phyloP scores from a whole-genome alignment of 2,329 filamentous ascomycete genomes.

The Trichoderma simmonsii region DNA sequence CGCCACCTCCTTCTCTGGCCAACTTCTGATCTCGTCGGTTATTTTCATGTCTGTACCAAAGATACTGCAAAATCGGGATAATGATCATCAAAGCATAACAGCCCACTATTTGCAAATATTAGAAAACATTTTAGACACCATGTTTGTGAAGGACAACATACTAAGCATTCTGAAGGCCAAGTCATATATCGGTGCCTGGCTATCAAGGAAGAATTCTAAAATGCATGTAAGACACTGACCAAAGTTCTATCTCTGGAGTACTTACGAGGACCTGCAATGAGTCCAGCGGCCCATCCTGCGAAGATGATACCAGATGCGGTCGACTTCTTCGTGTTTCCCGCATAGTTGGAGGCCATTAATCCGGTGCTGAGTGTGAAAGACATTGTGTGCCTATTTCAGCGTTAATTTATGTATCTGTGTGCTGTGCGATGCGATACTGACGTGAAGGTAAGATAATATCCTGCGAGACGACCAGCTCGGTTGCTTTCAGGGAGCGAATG shows the following conservation, averaged over 20 bases:
- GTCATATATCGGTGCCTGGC: not conserved
- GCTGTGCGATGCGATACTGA: not conserved
- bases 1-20: not conserved
- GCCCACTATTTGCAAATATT: not conserved
- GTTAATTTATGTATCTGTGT: not conserved
- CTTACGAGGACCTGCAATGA: not conserved
- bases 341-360: not conserved
- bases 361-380: not conserved
- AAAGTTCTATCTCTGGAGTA: not conserved
- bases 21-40: not conserved
- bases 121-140: not conserved
- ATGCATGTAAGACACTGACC: not conserved
- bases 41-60: not conserved
- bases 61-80: not conserved
- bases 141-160: not conserved
- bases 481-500: not conserved
- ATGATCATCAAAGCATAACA: not conserved
- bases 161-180: not conserved
- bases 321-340: not conserved
- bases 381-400: not conserved
- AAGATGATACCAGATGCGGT: not conserved
- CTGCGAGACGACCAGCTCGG: not conserved
- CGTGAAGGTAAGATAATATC: not conserved
- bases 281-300: not conserved
- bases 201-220: not conserved